Base-by-base conservation (phyloP, 2,329 filamentous ascomycete species). In the Akanthomyces muscarius region DNA sequence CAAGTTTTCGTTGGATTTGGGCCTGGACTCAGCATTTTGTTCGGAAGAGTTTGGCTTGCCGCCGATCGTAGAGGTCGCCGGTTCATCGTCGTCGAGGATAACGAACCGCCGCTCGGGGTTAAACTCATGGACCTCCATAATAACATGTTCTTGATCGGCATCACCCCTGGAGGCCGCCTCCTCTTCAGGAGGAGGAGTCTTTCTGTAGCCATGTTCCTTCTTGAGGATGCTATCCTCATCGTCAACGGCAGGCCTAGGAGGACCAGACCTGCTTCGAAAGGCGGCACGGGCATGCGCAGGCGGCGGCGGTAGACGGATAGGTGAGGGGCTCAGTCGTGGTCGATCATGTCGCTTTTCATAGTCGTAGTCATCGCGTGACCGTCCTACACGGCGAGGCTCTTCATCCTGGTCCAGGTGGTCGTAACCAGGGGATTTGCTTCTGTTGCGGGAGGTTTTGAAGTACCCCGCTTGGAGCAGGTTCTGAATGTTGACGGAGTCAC, bases 21-120 rank as follows among this genome's bases (percentile, higher is more conserved):
- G 65, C 61, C 51, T 67, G 59, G 62, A 18, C 65, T 50, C 57
- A 21, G 23, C 2, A 5, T 69, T 70, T 16, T 73, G 71, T 21
- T 71, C 64, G 58, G 66, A 16, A 54, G 71, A 66, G 42, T 76
- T 74, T 48, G 78, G 73, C 30, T 25, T 54, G 36, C 54, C 51
- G n/a, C 23, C 36, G 21, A 5, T 45, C 16, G 36, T 36, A 50
- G 33, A 25, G 18, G 42, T n/a, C 3, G 62, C 11, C 1, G 48
- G 14, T 11, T 64, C 63, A 44, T 74, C 75, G 16, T 74, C 75
- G 16, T 75, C 75, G 45, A 89, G 75, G 44, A 89, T 74, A 10
- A 90, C 85, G 68, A 88, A 91, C 45, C 88, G 83, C 44, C 85
- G 81, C 71, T 91, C 89, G 5, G 82, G 80, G 67, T 86, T 86